Percentiles rank a stretch among this genome's conserved stretches.
phyloP scores from a whole-genome alignment of 805 yeast species.

The Yamadazyma philogaea region DNA sequence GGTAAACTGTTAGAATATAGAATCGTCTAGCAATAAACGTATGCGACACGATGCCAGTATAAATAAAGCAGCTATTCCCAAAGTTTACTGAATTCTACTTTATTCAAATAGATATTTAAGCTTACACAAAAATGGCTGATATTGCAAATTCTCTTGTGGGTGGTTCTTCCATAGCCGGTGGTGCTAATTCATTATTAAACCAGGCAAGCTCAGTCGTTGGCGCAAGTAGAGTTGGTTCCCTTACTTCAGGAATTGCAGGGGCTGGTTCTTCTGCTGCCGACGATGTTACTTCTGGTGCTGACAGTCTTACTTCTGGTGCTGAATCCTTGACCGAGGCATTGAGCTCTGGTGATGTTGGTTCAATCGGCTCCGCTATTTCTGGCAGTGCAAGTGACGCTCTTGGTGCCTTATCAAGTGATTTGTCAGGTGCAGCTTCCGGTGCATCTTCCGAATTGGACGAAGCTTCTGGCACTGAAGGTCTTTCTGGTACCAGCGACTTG shows the following conservation, averaged over 20 bases:
- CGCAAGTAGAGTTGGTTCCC: conserved; percentile 16
- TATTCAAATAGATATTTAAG: neutral
- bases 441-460: neutral
- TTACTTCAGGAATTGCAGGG: conserved; percentile 12
- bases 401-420: neutral
- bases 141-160: conserved; percentile 1
- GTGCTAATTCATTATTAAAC: conserved; percentile 2
- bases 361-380: too few relatives aligned
- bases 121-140: conserved; percentile 1
- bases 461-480: neutral
- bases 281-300: neutral
- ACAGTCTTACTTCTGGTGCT: neutral
- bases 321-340: conserved; percentile 4
- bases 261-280: conserved; percentile 16
- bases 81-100: neutral
- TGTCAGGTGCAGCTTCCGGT: neutral
- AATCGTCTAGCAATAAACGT: conserved; percentile 2
- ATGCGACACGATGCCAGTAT: conserved; percentile 1
- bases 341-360: conserved; percentile 5
- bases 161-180: conserved; percentile 1
- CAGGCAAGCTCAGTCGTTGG: conserved; percentile 4
- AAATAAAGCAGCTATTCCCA: neutral
- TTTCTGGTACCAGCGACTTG: neutral
- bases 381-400: too few relatives aligned
- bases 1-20: neutral